Evolutionary conservation across 139 green algal species (phyloP), one percentile per base, ranked within the genome.

Genomic region (Raphidocelis subcapitata): DNA sequence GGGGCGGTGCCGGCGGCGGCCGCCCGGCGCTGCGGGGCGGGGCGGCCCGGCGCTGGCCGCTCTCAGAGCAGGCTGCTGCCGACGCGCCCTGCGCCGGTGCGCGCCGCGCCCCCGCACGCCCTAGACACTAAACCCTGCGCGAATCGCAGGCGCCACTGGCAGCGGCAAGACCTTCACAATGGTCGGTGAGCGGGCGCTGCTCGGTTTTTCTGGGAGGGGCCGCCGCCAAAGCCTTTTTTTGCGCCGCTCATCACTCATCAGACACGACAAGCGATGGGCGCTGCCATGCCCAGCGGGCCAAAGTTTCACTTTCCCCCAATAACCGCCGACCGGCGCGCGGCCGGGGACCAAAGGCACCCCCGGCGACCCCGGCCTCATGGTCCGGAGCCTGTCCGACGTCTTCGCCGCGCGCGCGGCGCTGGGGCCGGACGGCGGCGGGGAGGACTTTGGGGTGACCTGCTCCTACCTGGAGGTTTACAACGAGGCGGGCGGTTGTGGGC

Each of bases 391-490:
- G 65, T 73, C 86, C 35, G 76, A 86, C 62, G 88, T 95, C 47
- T 97, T 97, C 70, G 28, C 68, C 16, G 73, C 88, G 54, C 81
- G 85, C 47, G 78, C 86, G 36, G 56, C 46, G 1, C 33, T 81
- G 16, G 74, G 71, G 41, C 57, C 52, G 3, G 75, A 72, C 28
- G 36, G 36, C 35, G 51, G 18, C 14, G 73, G 68, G 0, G 78
- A 90, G 66, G 65, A 91, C 37, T 81, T 83, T 24, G 63, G 76
- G 4, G 88, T 94, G 37, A 90, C 81, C 0, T 89, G 81, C 76
- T 87, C 74, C 46, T 93, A 93, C 77, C 75, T 89, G 56, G 89
- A 94, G 73, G 85, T 92, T 5, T 93, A 93, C 82, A 93, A 92
- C 60, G 90, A 93, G 85, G 85, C 89, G 59, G 52, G 41, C 10